Conservation (phyloP, 83 land plant genomes). For the Picea mariana region DNA sequence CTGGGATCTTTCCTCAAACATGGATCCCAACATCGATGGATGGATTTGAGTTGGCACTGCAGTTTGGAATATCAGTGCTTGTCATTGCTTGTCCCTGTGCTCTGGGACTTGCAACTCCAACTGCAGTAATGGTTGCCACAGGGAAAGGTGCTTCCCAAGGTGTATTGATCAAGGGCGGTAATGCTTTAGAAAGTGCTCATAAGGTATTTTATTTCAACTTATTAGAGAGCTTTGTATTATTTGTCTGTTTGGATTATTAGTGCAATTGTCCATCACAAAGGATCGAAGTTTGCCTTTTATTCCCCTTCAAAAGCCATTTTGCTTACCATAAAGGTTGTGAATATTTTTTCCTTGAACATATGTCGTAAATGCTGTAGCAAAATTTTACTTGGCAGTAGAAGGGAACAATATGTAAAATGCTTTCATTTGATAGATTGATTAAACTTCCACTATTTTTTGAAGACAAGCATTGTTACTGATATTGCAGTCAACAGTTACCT, state of each 20-base stretch:
- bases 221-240: background rate
- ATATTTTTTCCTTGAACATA: background rate
- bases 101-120: slow-evolving; percentile 95
- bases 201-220: slow-evolving; percentile 41
- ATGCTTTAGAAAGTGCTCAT: slow-evolving; percentile 90
- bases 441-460: no score
- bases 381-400: background rate
- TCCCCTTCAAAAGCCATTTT: background rate
- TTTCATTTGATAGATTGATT: background rate
- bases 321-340: background rate
- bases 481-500: background rate
- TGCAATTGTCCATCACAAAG: background rate
- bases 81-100: slow-evolving; percentile 99
- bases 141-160: slow-evolving; percentile 96
- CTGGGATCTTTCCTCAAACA: slow-evolving; percentile 52
- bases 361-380: background rate
- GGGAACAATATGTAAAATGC: background rate
- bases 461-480: background rate
- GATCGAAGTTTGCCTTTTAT: background rate
- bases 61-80: slow-evolving; percentile 93
- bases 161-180: slow-evolving; percentile 94
- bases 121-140: slow-evolving; percentile 98
- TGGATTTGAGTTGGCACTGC: slow-evolving; percentile 91
- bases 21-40: slow-evolving; percentile 90
- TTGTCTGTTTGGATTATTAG: background rate